phyloP scores from a whole-genome alignment of 345 rosid species.

The Punica granatum region DNA sequence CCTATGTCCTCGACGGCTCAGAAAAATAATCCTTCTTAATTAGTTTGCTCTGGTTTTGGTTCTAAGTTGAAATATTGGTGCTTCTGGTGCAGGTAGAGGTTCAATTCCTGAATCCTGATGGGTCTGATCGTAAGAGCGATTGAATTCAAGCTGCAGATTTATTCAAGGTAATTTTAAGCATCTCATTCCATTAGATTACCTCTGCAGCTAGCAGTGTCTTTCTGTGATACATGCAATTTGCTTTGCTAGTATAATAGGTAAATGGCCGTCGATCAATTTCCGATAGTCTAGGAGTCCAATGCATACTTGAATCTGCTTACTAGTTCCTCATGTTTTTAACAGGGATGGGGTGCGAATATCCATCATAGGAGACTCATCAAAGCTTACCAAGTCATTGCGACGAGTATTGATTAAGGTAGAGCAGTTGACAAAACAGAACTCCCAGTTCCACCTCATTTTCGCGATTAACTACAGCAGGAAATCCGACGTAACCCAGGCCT shows the following conservation, averaged over 20 bases:
- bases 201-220: no score
- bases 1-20: no score
- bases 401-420: slow-evolving; percentile 31
- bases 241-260: no score
- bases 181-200: background rate
- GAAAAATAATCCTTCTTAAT: background rate
- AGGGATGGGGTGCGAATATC: slow-evolving; percentile 48
- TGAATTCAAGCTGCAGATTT: slow-evolving; percentile 30
- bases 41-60: background rate
- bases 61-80: background rate
- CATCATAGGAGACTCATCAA: slow-evolving; percentile 55
- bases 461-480: slow-evolving; percentile 82
- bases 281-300: no score
- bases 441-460: slow-evolving; percentile 49
- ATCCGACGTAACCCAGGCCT: slow-evolving; percentile 61
- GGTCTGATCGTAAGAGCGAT: slow-evolving; percentile 46
- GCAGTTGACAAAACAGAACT: slow-evolving; percentile 37
- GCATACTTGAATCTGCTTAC: background rate
- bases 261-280: no score
- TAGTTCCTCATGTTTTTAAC: slow-evolving; percentile 9
- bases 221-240: no score
- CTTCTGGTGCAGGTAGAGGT: slow-evolving; percentile 48
- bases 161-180: slow-evolving; percentile 26
- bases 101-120: slow-evolving; percentile 55
- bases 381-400: slow-evolving; percentile 35